Evolutionary conservation across 495 filamentous ascomycete genomes (phyloP).

Genomic region (Penicillium lagena): DNA sequence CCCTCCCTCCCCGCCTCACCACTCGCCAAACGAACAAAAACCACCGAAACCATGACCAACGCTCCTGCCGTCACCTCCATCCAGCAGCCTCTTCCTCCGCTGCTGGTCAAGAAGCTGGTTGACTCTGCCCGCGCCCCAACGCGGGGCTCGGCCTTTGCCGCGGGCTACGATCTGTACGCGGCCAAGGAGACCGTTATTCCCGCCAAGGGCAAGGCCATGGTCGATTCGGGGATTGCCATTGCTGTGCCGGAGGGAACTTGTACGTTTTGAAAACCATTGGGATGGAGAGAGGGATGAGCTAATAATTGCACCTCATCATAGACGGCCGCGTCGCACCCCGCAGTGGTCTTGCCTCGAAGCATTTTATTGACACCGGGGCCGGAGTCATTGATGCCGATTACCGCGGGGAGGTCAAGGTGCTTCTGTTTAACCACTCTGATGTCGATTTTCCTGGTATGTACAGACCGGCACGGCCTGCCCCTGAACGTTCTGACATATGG

Average conservation of each 20-base stretch:
- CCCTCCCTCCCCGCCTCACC: slow-evolving; percentile 57
- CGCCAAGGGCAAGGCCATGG: slow-evolving; percentile 72
- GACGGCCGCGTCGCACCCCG: slow-evolving; percentile 91
- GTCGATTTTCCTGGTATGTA: slow-evolving; percentile 59
- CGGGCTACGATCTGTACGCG: slow-evolving; percentile 88
- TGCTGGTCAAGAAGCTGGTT: slow-evolving; percentile 83
- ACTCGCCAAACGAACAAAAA: slow-evolving; percentile 58
- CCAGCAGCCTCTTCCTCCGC: slow-evolving; percentile 44
- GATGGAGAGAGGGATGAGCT: neutral
- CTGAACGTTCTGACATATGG: no score
- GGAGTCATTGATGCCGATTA: slow-evolving; percentile 98
- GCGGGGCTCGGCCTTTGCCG: slow-evolving; percentile 79
- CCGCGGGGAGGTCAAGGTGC: slow-evolving; percentile 84
- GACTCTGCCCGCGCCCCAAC: slow-evolving; percentile 69
- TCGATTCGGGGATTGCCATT: slow-evolving; percentile 86
- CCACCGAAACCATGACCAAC: slow-evolving; percentile 4
- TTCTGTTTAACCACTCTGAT: slow-evolving; percentile 88
- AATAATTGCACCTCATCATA: slow-evolving; percentile 19
- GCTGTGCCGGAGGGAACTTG: slow-evolving; percentile 83
- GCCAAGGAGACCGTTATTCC: slow-evolving; percentile 69
- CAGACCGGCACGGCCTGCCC: no score
- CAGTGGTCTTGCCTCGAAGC: slow-evolving; percentile 83
- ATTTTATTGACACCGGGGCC: slow-evolving; percentile 91
- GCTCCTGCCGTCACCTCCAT: slow-evolving; percentile 27
- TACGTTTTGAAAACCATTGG: slow-evolving; percentile 34